These are phyloP conservation scores for Amoebophrya sp. DNA, from an alignment of 169 alveolate genomes.

Conservation along the genomic window DNA sequence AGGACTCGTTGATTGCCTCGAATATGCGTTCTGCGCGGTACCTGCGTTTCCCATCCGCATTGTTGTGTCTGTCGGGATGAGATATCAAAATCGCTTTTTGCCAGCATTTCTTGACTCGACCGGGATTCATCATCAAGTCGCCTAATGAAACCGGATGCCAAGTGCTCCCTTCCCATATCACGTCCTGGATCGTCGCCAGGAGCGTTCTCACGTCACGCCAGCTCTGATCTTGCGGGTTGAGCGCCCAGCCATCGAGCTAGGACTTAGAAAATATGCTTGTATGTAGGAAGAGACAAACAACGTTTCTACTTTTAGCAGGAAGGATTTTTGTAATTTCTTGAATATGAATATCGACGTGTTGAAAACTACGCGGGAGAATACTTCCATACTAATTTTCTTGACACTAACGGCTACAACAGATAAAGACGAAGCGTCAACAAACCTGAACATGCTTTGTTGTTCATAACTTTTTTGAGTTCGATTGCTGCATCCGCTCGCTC, in stretches of 20 bases:
- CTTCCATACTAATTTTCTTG: too few species aligned
- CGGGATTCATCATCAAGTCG: slow-evolving; percentile 6
- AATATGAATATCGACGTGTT: too few species aligned
- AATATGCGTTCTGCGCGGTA: neutral
- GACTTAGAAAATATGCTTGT: too few species aligned
- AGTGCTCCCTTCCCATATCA: neutral
- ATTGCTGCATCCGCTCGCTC: neutral
- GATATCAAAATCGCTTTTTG: neutral
- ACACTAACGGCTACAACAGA: too few species aligned
- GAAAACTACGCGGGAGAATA: too few species aligned
- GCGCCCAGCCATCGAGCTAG: neutral
- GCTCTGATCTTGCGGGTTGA: neutral
- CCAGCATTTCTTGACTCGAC: neutral
- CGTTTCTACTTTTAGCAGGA: too few species aligned
- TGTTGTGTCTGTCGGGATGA: neutral
- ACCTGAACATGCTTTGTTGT: too few species aligned
- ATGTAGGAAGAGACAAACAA: too few species aligned
- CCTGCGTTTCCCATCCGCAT: neutral
- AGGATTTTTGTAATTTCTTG: too few species aligned
- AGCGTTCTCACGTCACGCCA: neutral
- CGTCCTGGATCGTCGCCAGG: neutral
- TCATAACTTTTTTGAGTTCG: neutral
- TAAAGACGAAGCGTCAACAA: too few species aligned
- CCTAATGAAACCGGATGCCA: neutral
- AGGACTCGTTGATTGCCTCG: neutral